Evolutionary conservation across 1,284 basidiomycete species (phyloP).

Genomic region (Singerocomus inundabilis): DNA sequence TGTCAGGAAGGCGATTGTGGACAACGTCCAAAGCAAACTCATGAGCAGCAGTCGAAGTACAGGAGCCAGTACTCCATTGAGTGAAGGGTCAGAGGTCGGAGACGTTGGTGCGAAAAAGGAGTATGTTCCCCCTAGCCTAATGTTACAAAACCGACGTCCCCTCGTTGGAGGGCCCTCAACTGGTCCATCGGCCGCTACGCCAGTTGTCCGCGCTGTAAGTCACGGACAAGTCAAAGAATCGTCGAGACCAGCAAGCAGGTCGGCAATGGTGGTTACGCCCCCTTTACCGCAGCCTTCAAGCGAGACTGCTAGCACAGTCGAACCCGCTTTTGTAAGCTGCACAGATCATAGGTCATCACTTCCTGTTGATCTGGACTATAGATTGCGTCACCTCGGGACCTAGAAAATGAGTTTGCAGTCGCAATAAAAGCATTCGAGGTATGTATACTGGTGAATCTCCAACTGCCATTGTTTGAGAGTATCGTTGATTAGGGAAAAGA

Average conservation of each 20-base stretch:
- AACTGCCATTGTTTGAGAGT: constrained; percentile 5
- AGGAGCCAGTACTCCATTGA: constrained; percentile 43
- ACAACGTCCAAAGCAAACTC: constrained; percentile 63
- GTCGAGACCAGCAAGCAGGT: constrained; percentile 57
- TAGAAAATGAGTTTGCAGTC: constrained; percentile 79
- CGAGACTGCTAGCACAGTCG: constrained; percentile 45
- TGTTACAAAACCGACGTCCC: constrained; percentile 54
- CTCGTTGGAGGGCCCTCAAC: constrained; percentile 29
- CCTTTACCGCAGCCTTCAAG: constrained; percentile 40
- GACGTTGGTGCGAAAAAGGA: constrained; percentile 49
- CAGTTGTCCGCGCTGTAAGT: constrained; percentile 48
- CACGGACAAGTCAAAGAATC: constrained; percentile 45
- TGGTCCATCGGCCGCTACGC: constrained; percentile 29
- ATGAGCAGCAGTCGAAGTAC: constrained; percentile 41
- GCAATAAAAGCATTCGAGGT: constrained; percentile 86
- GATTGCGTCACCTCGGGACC: constrained; percentile 82
- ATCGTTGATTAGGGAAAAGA: constrained; percentile 73
- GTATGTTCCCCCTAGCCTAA: constrained; percentile 73
- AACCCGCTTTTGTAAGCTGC: constrained; percentile 67
- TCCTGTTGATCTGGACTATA: constrained; percentile 33
- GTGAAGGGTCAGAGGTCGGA: constrained; percentile 59
- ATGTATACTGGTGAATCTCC: constrained; percentile 9
- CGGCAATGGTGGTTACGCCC: constrained; percentile 45
- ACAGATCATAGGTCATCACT: background rate
- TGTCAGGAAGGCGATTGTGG: constrained; percentile 84